A percentile compares a stretch with the other conserved stretches of the same genome.
phyloP scores from a whole-genome alignment of 805 yeast genomes.

The Blastobotrys americana region DNA sequence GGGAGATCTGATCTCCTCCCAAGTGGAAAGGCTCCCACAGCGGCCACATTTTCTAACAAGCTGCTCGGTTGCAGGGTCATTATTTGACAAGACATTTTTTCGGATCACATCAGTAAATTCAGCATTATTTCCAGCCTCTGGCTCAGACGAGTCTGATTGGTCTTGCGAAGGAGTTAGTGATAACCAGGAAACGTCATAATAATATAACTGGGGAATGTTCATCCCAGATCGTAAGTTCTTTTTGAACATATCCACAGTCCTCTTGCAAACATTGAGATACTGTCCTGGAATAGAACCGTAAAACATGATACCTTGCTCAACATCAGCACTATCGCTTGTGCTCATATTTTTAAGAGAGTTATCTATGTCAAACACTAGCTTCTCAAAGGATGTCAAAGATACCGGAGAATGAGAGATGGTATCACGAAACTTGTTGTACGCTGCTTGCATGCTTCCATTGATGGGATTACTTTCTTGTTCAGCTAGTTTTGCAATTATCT shows the following conservation, averaged over 20 bases:
- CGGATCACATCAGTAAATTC: constrained; percentile 31
- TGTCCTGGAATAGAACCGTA: constrained; percentile 51
- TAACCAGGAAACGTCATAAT: constrained; percentile 63
- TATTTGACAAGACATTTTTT: constrained; percentile 30
- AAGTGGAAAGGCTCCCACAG: constrained; percentile 44
- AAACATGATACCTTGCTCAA: constrained; percentile 57
- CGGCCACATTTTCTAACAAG: constrained; percentile 41
- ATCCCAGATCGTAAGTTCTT: constrained; percentile 38
- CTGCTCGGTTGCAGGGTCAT: constrained; percentile 30
- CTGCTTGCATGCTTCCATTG: constrained; percentile 23
- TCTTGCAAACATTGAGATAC: constrained; percentile 27
- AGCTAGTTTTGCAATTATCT: constrained; percentile 20
- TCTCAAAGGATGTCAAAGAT: constrained; percentile 30
- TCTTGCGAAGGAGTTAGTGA: constrained; percentile 31
- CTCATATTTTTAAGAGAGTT: constrained; percentile 26
- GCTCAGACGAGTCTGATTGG: constrained; percentile 1
- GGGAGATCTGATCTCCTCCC: constrained; percentile 32
- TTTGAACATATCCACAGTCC: constrained; percentile 43
- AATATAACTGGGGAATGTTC: constrained; percentile 48
- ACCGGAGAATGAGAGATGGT: constrained; percentile 24
- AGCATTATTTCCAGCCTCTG: background rate
- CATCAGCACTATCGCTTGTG: constrained; percentile 36
- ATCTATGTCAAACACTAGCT: constrained; percentile 35
- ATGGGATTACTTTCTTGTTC: constrained; percentile 21
- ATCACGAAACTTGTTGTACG: constrained; percentile 25